Conservation (phyloP, 768 basidiomycete genomes). For the Xerocomellus intermedius region DNA sequence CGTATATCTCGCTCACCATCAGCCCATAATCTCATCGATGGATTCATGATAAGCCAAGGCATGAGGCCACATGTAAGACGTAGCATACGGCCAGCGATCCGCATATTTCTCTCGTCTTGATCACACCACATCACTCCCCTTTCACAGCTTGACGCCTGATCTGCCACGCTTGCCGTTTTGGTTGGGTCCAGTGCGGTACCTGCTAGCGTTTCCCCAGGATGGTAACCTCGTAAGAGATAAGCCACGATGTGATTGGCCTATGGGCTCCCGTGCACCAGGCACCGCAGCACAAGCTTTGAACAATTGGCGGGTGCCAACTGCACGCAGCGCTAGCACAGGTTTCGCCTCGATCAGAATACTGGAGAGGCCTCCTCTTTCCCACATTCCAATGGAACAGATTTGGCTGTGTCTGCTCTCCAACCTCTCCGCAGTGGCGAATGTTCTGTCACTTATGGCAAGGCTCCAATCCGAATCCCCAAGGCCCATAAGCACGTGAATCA, state of each 20-base stretch:
- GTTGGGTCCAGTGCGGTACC: background rate
- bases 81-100: constrained; percentile 16
- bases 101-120: constrained; percentile 10
- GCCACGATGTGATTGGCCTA: background rate
- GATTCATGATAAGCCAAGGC: constrained; percentile 5
- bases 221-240: background rate
- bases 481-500: constrained; percentile 1
- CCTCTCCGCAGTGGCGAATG: background rate
- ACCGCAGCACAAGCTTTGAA: background rate
- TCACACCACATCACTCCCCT: constrained; percentile 2
- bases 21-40: constrained; percentile 22
- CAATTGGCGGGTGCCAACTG: background rate
- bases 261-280: constrained; percentile 5
- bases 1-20: constrained; percentile 9
- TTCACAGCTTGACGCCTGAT: constrained; percentile 13
- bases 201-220: background rate
- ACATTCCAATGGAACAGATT: background rate
- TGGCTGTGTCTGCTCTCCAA: background rate
- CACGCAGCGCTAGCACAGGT: background rate
- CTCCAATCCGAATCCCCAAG: background rate
- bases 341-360: background rate
- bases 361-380: background rate
- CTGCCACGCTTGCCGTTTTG: constrained; percentile 4
- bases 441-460: background rate
- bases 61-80: background rate